Evolutionary conservation across 371 early-diverging fungal species (phyloP), one percentile per base, ranked within the genome.

Genomic region (Syncephalis fuscata): DNA sequence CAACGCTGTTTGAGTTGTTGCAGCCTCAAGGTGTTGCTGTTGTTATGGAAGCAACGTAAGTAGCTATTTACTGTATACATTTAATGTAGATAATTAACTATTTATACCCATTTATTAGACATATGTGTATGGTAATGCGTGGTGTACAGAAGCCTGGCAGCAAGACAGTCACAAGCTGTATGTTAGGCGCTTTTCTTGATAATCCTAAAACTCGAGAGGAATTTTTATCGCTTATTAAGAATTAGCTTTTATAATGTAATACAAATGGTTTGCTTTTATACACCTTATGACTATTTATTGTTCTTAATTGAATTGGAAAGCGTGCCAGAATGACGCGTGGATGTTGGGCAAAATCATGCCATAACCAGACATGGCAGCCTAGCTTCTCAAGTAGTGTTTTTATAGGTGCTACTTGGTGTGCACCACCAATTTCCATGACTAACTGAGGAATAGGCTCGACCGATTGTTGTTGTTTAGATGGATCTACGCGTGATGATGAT

Each of bases 21-120:
- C 73, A 90, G 64, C 96, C 98, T 27, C 84, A 83, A 59, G 98
- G 98, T 48, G 96, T 96, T 8, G 98, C 96, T 20, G 97, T 96
- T 14, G 85, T 92, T 32, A 88, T 98, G 73, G 94, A 96, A 67
- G 87, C 92, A 11, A 77, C 78, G 71, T 87, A 77, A 62, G 62
- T 58, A n/a, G n/a, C n/a, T n/a, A n/a, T n/a, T n/a, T n/a, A n/a
- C n/a, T n/a, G n/a, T n/a, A n/a, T n/a, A n/a, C n/a, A n/a, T n/a
- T n/a, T n/a, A n/a, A n/a, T n/a, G n/a, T n/a, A n/a, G n/a, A n/a
- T 48, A 40, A 21, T 40, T 7, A 42, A 16, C 45, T 17, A 24
- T 41, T 3, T n/a, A 20, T 14, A 17, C 14, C 17, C 24, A 41
- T 39, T 8, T 32, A 22, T 11, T 50, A 81, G 82, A 51, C 92